Conservation (phyloP, 768 basidiomycete genomes). For the Leucocoprinus sp. region DNA sequence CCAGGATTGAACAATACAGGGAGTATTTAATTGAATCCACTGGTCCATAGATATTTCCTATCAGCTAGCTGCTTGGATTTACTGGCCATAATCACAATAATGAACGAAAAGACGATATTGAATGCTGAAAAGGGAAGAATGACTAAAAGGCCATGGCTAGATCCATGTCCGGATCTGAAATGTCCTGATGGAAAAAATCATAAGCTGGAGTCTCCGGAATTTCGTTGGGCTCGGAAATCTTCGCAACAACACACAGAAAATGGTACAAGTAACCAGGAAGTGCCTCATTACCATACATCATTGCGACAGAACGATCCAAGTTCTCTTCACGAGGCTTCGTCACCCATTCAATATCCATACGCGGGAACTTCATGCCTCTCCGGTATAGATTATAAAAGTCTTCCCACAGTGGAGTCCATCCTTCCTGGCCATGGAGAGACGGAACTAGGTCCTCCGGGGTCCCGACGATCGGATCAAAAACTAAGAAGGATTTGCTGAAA, state of each 20-base stretch:
- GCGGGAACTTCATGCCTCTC: background rate
- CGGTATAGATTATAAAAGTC: background rate
- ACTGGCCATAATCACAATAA: no score
- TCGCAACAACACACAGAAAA: background rate
- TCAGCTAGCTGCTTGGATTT: no score
- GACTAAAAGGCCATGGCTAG: no score
- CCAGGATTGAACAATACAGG: no score
- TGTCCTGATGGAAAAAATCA: no score
- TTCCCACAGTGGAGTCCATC: background rate
- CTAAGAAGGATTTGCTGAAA: background rate
- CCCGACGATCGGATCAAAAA: background rate
- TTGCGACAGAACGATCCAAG: background rate
- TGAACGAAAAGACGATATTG: no score
- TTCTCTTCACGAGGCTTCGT: background rate
- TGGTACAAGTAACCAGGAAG: background rate
- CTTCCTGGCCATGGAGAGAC: background rate
- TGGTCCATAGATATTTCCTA: no score
- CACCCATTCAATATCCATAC: background rate
- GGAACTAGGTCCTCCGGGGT: background rate
- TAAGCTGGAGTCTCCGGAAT: no score
- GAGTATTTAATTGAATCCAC: no score
- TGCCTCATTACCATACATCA: conserved; percentile 1
- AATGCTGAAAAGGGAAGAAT: no score
- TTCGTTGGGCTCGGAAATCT: no score
- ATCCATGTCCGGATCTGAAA: no score